Evolutionary conservation across 2,329 filamentous ascomycete species (phyloP), one percentile per base, ranked within the genome.

Genomic region (Drechslerella coelobrocha): DNA sequence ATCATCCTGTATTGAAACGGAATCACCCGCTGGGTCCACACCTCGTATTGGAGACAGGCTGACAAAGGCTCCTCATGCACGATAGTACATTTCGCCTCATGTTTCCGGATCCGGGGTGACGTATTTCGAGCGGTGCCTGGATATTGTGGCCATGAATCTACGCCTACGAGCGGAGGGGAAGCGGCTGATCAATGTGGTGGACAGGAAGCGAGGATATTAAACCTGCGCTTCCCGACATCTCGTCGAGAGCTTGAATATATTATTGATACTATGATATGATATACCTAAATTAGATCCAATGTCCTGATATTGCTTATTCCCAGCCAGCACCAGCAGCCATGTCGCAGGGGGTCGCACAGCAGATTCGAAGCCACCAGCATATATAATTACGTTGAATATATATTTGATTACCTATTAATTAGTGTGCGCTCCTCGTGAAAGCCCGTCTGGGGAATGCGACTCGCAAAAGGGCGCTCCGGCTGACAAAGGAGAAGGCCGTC

Each of bases 181-280:
- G 76, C 76, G 76, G 59, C 78, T 89, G 78, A 80, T 89, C 39
- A 90, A 90, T 79, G 79, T 83, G 41, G 86, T 89, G 62, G 80
- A 84, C 77, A 79, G 85, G 76, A 80, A 82, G 74, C 84, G 81
- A 76, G 87, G 86, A 3, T 89, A 89, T 79, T 89, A 59, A 41
- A 56, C 14, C n/a, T n/a, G n/a, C n/a, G n/a, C n/a, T n/a, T n/a
- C n/a, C n/a, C n/a, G n/a, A n/a, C n/a, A n/a, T n/a, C n/a, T n/a
- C n/a, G n/a, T n/a, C n/a, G n/a, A n/a, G n/a, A n/a, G n/a, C n/a
- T n/a, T n/a, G n/a, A n/a, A n/a, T n/a, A n/a, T n/a, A n/a, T n/a
- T n/a, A n/a, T n/a, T n/a, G n/a, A n/a, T n/a, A n/a, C n/a, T n/a
- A n/a, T n/a, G n/a, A 47, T 47, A 19, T 47, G 41, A 31, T 54